Evolutionary conservation across 148 eudicot genomes (phyloP), one percentile per base, ranked within the genome.

Genomic region (Diospyros lotus): DNA sequence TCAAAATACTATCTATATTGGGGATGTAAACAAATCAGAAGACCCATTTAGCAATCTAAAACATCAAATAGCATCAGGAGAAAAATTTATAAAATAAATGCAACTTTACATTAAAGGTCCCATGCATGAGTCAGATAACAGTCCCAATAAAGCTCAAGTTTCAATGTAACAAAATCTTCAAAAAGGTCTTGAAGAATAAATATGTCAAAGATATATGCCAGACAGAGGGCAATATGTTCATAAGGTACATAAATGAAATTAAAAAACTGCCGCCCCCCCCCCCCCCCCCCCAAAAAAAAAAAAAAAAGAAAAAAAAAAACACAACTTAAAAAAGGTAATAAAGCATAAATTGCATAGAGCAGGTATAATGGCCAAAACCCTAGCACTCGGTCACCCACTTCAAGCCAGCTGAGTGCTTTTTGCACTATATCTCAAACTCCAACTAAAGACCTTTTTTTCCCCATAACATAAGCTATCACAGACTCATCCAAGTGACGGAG

Each of bases 341-440:
- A 71, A 54, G 60, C 11, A 11, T 55, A 28, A 60, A 60, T 59
- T 38, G 64, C 28, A 38, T 28, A 2, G 12, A 12, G 64, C 46
- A 60, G 43, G 15, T 59, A 72, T 46, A 72, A 15, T 59, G 48
- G 11, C 66, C 66, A 46, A 59, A 38, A 72, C 17, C 55, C 45
- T 66, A 69, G 45, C 18, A 6, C n/a, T 18, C 56, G 51, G 41
- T 52, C 54, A 58, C 8, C 64, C 39, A 58, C 28, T 58, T 59
- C 41, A 55, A 15, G 39, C 28, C 53, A 72, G 65, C 65, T 8
- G 63, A 53, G 48, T 11, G 13, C 0, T 38, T 55, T 41, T 48
- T 42, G 62, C 74, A 14, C 43, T 45, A 60, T 46, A 38, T 13
- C 54, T 72, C 58, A 46, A 28, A 41, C 54, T 60, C 12, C 50